Evolutionary conservation across 2,329 filamentous ascomycete species (phyloP), one percentile per base, ranked within the genome.

Genomic region (Pseudocercospora ulei): DNA sequence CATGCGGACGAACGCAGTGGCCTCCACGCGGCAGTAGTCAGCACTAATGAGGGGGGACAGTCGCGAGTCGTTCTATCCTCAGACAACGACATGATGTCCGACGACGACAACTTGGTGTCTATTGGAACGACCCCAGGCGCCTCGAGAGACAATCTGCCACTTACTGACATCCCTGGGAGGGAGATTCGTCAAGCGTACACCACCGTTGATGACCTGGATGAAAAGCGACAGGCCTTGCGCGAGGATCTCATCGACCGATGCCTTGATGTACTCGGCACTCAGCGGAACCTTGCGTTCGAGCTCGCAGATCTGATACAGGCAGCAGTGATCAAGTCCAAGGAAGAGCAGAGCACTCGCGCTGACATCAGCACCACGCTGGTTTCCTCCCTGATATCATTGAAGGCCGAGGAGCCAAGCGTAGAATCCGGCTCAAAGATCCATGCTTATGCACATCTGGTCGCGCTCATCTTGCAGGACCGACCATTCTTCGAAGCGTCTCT

Each of bases 371-470:
- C 80, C 35, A 92, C 86, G 0, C 67, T 98, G 29, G 79, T 87
- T 3, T 80, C 82, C 53, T 92, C 86, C 1, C 66, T 99, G 7
- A 80, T 92, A 31, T 79, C 76, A 6, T 60, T 78, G 35, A 70
- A 76, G 52, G 68, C 67, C 47, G 72, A 73, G 29, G 71, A 72
- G 18, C 47, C 48, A 5, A 55, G 47, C 27, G 47, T 54, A 25
- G 70, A 76, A 43, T 67, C 73, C 49, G 72, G 73, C 26, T 73
- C 75, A 54, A 88, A 85, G 58, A 76, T 98, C 49, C 82, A 86
- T 12, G 84, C 90, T 1, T 94, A 92, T 62, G 86, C 90, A 11
- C 88, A 98, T 62, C 71, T 98, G 8, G 69, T 98, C 7, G 90
- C 86, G 3, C 67, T 98, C 23, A 76, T 96, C 37, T 71, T 96